These are phyloP conservation scores for Coniochaeta prunicola DNA, from an alignment of 2,329 filamentous ascomycete species.

Conservation along the genomic window DNA sequence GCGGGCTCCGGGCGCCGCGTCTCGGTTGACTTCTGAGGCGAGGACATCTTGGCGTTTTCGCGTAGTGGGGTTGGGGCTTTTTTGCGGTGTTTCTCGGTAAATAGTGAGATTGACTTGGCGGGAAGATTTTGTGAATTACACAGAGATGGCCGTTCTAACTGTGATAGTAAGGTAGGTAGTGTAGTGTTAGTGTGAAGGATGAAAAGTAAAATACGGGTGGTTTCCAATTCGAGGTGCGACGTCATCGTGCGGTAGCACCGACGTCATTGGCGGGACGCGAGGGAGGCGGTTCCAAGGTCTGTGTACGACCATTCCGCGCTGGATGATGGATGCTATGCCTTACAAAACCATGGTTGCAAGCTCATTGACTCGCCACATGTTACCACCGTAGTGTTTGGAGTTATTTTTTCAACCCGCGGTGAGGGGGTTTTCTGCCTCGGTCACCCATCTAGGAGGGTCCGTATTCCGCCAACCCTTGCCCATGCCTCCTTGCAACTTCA, in stretches of 20 bases:
- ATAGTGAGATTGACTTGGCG: neutral
- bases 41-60: neutral
- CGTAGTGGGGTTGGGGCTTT: neutral
- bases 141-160: neutral
- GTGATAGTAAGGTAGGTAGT: neutral
- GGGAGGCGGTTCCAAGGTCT: neutral
- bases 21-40: neutral
- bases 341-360: neutral
- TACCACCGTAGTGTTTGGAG: too few species aligned
- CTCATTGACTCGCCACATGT: too few species aligned
- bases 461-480: too few species aligned
- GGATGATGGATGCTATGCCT: too few species aligned
- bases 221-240: neutral
- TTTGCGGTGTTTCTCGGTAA: neutral
- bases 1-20: constrained; percentile 5
- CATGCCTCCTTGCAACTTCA: too few species aligned
- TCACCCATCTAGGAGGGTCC: neutral
- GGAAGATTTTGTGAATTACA: neutral
- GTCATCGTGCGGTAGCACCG: neutral
- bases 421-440: neutral
- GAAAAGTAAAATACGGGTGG: neutral
- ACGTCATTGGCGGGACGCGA: neutral
- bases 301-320: neutral
- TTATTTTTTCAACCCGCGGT: neutral
- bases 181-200: neutral